Evolutionary conservation across 768 basidiomycete genomes (phyloP).

Genomic region (Tricholoma hemisulphureum): DNA sequence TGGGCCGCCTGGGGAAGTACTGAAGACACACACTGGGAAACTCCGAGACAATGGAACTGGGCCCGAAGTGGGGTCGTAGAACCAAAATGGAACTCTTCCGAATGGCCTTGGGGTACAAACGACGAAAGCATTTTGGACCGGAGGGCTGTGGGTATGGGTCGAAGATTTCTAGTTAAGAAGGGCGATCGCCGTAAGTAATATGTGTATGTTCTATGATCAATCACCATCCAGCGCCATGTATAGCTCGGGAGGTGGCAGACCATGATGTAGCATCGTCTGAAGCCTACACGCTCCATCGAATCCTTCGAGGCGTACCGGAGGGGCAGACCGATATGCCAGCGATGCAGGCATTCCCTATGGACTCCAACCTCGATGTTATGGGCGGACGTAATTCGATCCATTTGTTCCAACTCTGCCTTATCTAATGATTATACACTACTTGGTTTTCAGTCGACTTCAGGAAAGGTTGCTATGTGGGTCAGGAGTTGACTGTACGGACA

Average conservation of each 20-base stretch:
- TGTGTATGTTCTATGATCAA: background rate
- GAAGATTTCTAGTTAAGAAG: conserved; percentile 64
- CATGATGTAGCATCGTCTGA: conserved; percentile 54
- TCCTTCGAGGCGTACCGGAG: conserved; percentile 85
- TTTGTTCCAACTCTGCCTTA: background rate
- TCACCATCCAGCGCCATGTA: background rate
- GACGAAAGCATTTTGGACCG: conserved; percentile 57
- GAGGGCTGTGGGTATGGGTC: conserved; percentile 78
- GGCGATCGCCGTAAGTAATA: conserved; percentile 68
- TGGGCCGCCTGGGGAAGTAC: conserved; percentile 75
- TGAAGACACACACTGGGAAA: conserved; percentile 25
- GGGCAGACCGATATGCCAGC: conserved; percentile 74
- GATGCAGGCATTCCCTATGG: conserved; percentile 84
- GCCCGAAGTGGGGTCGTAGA: conserved; percentile 77
- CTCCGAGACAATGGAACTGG: conserved; percentile 41
- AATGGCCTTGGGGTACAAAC: conserved; percentile 62
- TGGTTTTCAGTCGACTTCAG: conserved; percentile 75
- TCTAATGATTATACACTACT: conserved; percentile 7
- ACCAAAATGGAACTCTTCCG: conserved; percentile 58
- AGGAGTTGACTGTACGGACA: conserved; percentile 94
- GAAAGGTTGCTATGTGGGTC: conserved; percentile 98
- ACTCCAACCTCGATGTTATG: conserved; percentile 93
- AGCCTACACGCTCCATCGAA: conserved; percentile 76
- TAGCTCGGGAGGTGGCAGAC: conserved; percentile 54
- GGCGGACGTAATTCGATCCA: conserved; percentile 68